These are phyloP conservation scores for Heimioporus sp. DNA, from an alignment of 768 basidiomycete species.

Conservation along the genomic window DNA sequence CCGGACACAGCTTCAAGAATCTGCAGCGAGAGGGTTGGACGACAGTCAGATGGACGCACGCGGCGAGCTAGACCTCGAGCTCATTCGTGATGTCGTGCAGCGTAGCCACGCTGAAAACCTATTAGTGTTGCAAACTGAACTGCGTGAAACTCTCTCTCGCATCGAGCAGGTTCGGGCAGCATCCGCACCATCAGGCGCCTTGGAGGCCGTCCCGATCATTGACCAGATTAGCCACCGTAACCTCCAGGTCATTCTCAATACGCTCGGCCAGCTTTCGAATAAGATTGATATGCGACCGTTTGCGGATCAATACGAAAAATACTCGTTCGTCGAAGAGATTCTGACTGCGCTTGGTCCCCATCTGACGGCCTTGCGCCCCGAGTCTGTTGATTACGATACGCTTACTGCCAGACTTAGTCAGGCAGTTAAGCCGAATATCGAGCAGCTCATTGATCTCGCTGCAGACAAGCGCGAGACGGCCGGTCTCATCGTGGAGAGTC, in stretches of 20 bases:
- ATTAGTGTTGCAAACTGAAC: slow-evolving; percentile 54
- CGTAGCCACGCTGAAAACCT: slow-evolving; percentile 65
- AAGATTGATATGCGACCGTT: slow-evolving; percentile 34
- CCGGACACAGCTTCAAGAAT: slow-evolving; percentile 64
- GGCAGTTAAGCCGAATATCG: slow-evolving; percentile 86
- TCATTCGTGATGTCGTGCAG: slow-evolving; percentile 67
- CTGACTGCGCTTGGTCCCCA: slow-evolving; percentile 57
- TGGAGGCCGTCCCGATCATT: slow-evolving; percentile 44
- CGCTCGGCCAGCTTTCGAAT: slow-evolving; percentile 48
- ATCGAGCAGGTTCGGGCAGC: slow-evolving; percentile 30
- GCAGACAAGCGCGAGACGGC: slow-evolving; percentile 90
- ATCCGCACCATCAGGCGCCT: slow-evolving; percentile 10
- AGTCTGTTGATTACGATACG: slow-evolving; percentile 74
- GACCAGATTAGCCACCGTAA: slow-evolving; percentile 60
- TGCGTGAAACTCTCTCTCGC: slow-evolving; percentile 50
- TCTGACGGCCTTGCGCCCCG: slow-evolving; percentile 57
- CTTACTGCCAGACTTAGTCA: slow-evolving; percentile 74
- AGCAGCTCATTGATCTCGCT: slow-evolving; percentile 84
- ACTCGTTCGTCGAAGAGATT: slow-evolving; percentile 60
- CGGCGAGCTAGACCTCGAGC: slow-evolving; percentile 76
- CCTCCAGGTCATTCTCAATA: slow-evolving; percentile 56
- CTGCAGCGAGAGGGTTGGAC: slow-evolving; percentile 53
- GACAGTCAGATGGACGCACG: slow-evolving; percentile 68
- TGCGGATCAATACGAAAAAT: slow-evolving; percentile 47
- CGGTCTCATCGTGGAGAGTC: slow-evolving; percentile 69